These are phyloP conservation scores for Takashimella tepidaria DNA, from an alignment of 1,284 basidiomycete species.

Conservation along the genomic window DNA sequence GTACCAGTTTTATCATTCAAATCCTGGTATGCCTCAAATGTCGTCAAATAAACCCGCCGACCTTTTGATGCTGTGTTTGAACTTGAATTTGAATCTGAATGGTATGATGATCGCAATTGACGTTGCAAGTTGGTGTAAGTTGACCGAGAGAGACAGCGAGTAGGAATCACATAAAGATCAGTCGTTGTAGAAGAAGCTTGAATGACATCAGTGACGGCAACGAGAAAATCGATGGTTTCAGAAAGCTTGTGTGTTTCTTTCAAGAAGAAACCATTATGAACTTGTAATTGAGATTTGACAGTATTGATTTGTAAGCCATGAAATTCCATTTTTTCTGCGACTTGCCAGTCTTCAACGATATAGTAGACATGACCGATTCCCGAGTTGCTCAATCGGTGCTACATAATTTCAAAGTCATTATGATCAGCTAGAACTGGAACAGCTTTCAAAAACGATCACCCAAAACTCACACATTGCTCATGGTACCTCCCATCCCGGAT, in stretches of 20 bases:
- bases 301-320: constrained; percentile 45
- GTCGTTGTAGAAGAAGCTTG: constrained; percentile 36
- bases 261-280: constrained; percentile 55
- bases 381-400: constrained; percentile 52
- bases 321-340: constrained; percentile 36
- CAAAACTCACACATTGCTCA: constrained; percentile 54
- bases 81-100: background rate
- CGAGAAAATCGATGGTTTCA: constrained; percentile 54
- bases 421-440: no score
- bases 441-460: no score
- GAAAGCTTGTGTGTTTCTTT: constrained; percentile 51
- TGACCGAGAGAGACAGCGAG: constrained; percentile 36
- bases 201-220: constrained; percentile 51
- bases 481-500: constrained; percentile 55
- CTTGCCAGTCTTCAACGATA: constrained; percentile 54
- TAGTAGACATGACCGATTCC: constrained; percentile 53
- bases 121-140: constrained; percentile 34
- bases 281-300: constrained; percentile 52
- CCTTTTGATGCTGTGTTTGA: background rate
- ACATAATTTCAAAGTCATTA: no score
- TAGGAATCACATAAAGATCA: constrained; percentile 50
- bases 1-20: constrained; percentile 53
- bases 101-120: constrained; percentile 37
- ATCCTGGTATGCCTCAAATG: constrained; percentile 50
- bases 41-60: constrained; percentile 42